Percentiles rank a stretch among this genome's conserved stretches.
Conservation (phyloP, 176 grass and related monocot genomes). For the Oryza punctata region DNA sequence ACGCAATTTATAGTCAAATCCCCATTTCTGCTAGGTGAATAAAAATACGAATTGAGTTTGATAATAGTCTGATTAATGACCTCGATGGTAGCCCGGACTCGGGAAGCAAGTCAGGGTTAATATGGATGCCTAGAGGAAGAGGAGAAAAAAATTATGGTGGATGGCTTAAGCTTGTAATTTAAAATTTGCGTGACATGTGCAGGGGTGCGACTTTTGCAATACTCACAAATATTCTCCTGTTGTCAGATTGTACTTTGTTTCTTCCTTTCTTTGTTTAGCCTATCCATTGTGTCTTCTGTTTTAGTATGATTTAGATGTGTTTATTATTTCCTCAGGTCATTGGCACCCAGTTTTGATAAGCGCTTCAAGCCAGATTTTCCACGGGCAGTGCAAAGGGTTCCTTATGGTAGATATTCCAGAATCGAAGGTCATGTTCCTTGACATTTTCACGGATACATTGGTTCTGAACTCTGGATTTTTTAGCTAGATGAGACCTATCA, state of each 20-base stretch:
- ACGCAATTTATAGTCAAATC: background rate
- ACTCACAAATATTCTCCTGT: background rate
- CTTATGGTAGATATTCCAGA: conserved; percentile 58
- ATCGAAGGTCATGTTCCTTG: conserved; percentile 57
- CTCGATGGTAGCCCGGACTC: background rate
- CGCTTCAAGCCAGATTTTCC: conserved; percentile 58
- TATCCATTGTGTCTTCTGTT: background rate
- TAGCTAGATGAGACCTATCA: conserved; percentile 9
- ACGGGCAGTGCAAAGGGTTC: conserved; percentile 44
- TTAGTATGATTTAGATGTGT: conserved; percentile 9
- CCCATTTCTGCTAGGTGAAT: background rate
- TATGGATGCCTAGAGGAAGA: background rate
- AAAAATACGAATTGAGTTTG: background rate
- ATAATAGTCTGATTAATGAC: background rate
- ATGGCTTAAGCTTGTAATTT: conserved; percentile 15
- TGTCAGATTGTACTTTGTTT: conserved; percentile 10
- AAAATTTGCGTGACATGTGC: background rate
- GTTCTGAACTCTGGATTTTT: conserved; percentile 19
- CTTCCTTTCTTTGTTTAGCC: background rate
- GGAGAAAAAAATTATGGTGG: background rate
- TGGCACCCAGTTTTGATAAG: conserved; percentile 48
- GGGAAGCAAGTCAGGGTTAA: background rate
- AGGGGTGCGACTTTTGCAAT: background rate
- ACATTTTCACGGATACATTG: background rate
- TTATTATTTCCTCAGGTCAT: conserved; percentile 35